These are phyloP conservation scores for Circinella minor DNA, from an alignment of 371 early-diverging fungal genomes.

Conservation along the genomic window DNA sequence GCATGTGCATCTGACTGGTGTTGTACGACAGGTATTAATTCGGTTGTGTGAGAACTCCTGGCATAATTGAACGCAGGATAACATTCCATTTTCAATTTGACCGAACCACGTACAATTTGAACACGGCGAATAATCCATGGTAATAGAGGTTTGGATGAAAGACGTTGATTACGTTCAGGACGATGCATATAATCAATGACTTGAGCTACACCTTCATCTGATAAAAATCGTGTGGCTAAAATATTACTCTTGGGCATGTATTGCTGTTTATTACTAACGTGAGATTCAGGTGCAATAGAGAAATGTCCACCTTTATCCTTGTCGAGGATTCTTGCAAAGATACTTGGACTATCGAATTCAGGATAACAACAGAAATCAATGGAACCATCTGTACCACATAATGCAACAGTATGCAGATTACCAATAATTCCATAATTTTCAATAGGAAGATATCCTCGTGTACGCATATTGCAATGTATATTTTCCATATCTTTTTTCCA, in stretches of 20 bases:
- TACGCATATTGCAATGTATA: constrained; percentile 30
- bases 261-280: constrained; percentile 70
- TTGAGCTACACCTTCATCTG: constrained; percentile 66
- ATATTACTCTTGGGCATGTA: constrained; percentile 81
- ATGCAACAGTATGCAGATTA: constrained; percentile 75
- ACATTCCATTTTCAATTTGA: constrained; percentile 65
- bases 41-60: constrained; percentile 56
- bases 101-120: constrained; percentile 66
- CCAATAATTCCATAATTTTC: constrained; percentile 84
- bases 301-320: constrained; percentile 72
- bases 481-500: constrained; percentile 13
- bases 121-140: constrained; percentile 78
- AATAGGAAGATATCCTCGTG: constrained; percentile 66
- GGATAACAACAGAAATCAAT: constrained; percentile 85
- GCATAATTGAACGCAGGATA: constrained; percentile 85
- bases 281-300: constrained; percentile 51
- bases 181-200: constrained; percentile 77
- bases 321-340: constrained; percentile 78
- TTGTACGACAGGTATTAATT: constrained; percentile 23
- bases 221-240: constrained; percentile 71
- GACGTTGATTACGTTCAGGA: constrained; percentile 41
- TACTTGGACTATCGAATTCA: constrained; percentile 79
- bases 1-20: not conserved
- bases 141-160: constrained; percentile 49
- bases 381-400: constrained; percentile 74